Base-by-base conservation (phyloP, 2,329 filamentous ascomycete species). In the Fusarium sp. region DNA sequence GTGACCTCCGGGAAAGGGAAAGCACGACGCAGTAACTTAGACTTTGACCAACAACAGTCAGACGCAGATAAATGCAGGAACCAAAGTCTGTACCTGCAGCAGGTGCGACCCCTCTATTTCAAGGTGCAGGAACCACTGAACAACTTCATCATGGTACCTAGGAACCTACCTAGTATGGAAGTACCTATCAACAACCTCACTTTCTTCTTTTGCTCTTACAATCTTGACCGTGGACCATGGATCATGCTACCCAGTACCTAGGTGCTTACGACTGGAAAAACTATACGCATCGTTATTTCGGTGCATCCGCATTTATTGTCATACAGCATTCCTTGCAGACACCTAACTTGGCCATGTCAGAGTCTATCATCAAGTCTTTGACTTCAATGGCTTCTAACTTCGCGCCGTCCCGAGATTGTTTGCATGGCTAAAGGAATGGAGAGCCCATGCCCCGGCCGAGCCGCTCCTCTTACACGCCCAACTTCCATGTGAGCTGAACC, bases 301-400 rank as follows among this genome's bases (percentile, higher is more conserved):
- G 32, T 11, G 29, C 50, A 52, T n/a, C 32, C 59, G 34, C 54
- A 34, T 52, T 51, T 46, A 56, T 69, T 59, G 53, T 29, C 40
- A 50, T 43, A 25, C n/a, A 40, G 20, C 69, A 72, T 71, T 71
- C 69, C 69, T 72, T 38, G 7, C 22, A 6, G 45, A 25, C 34
- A 66, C 57, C 54, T 49, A 56, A 57, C n/a, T 45, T 50, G 40
- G 68, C 14, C 40, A 50, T 46, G 38, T 20, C 20, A 51, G 43
- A 56, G 40, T 27, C 32, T 42, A 68, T 25, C n/a, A 24, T 29
- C 53, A n/a, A n/a, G 10, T 30, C n/a, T 27, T 56, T 54, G 50
- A 49, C 55, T 59, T 53, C 50, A 38, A 61, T 71, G 68, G 68
- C 64, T 59, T 55, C 49, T 62, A 55, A 38, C 68, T 58, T 53